Evolutionary conservation across 768 basidiomycete species (phyloP).

Genomic region (Saitozyma sp.): DNA sequence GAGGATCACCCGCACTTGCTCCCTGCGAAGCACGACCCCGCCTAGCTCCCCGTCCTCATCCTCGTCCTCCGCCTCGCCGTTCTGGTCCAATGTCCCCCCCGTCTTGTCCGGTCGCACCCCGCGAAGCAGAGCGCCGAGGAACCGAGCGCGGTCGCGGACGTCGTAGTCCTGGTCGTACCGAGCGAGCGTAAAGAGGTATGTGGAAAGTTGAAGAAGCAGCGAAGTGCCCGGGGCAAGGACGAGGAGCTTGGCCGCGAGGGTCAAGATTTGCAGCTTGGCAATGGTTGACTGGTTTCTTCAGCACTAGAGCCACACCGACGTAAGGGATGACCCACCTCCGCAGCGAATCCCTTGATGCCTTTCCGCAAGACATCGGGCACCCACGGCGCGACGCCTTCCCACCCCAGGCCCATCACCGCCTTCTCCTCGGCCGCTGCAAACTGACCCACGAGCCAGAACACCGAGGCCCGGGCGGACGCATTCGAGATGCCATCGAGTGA

Average conservation of each 20-base stretch:
- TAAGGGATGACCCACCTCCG: conserved; percentile 62
- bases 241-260: conserved; percentile 80
- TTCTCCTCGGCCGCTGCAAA: conserved; percentile 60
- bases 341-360: conserved; percentile 67
- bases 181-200: conserved; percentile 78
- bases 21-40: conserved; percentile 75
- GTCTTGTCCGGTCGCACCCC: conserved; percentile 55
- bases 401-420: conserved; percentile 28
- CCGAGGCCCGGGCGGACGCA: conserved; percentile 76
- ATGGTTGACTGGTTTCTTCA: conserved; percentile 57
- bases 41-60: conserved; percentile 59
- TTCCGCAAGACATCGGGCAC: conserved; percentile 88
- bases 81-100: conserved; percentile 55
- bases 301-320: not conserved
- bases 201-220: conserved; percentile 48
- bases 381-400: conserved; percentile 68
- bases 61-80: conserved; percentile 26
- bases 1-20: conserved; percentile 72
- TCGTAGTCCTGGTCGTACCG: conserved; percentile 87
- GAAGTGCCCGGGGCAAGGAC: conserved; percentile 59
- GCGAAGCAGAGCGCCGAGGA: conserved; percentile 68
- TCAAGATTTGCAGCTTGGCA: conserved; percentile 81
- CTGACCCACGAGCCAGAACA: conserved; percentile 91
- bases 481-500: conserved; percentile 78
- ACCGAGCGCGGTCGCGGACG: conserved; percentile 83